Evolutionary conservation across 2,329 filamentous ascomycete genomes (phyloP).

Genomic region (Aureobasidium sp.): DNA sequence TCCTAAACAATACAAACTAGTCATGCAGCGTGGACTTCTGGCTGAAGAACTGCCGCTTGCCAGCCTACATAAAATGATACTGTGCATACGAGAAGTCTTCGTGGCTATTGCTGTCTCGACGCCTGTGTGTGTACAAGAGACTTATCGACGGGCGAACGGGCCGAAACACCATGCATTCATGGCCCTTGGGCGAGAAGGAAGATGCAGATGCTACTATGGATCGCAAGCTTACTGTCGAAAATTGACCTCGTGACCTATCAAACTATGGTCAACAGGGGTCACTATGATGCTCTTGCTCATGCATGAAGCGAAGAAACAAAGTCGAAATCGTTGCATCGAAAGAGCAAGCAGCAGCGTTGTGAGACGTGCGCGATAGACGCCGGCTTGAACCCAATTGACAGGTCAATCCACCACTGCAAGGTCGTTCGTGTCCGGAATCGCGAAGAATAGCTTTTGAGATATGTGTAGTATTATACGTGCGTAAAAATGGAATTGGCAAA

Average conservation of each 20-base stretch:
- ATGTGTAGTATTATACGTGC: background rate
- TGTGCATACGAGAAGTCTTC: background rate
- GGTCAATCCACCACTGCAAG: background rate
- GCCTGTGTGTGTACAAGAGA: background rate
- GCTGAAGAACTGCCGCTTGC: slow-evolving; percentile 2
- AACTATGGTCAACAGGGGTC: background rate
- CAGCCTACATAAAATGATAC: background rate
- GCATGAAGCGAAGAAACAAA: slow-evolving; percentile 2
- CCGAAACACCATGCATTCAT: background rate
- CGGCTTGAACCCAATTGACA: slow-evolving; percentile 14
- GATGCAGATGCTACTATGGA: background rate
- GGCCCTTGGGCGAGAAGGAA: background rate
- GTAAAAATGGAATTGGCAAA: background rate
- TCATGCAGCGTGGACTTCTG: background rate
- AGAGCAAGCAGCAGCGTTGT: slow-evolving; percentile 1
- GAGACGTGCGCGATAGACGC: slow-evolving; percentile 12
- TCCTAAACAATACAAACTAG: background rate
- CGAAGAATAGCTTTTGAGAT: background rate
- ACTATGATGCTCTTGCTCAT: background rate
- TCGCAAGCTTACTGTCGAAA: background rate
- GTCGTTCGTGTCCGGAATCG: background rate
- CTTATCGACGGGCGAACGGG: background rate
- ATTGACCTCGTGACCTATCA: slow-evolving; percentile 3
- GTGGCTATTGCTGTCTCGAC: background rate
- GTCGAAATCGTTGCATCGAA: background rate